Evolutionary conservation across 208 protist species (phyloP).

Genomic region (Trypanosoma boissoni): DNA sequence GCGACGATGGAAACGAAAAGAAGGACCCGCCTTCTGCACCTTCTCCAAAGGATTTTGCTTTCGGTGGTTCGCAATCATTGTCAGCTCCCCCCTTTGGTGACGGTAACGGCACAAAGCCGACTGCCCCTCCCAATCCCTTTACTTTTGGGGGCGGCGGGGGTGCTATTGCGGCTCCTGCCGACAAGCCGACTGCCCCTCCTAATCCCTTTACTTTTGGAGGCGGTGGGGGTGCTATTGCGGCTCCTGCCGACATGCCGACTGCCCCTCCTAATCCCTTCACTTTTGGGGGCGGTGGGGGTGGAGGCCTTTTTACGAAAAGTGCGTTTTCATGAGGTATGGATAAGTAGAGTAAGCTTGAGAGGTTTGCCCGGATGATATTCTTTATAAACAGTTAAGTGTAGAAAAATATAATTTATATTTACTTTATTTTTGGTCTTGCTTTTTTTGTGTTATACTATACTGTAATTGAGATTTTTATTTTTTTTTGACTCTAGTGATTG

Average conservation of each 20-base stretch:
- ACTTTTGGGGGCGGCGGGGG: conserved; percentile 12
- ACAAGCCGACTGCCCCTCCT: conserved; percentile 13
- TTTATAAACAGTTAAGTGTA: background rate
- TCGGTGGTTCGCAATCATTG: no score
- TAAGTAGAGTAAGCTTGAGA: background rate
- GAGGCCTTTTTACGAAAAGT: conserved; percentile 2
- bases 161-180: background rate
- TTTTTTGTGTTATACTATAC: conserved; percentile 2
- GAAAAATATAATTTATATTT: background rate
- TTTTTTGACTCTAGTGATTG: conserved; percentile 8
- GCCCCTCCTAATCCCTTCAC: conserved; percentile 23
- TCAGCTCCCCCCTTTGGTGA: no score
- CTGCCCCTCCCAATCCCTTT: conserved; percentile 24
- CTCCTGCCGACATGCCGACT: conserved; percentile 13
- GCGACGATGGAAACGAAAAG: conserved; percentile 38
- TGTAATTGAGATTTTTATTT: conserved; percentile 3
- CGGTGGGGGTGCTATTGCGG: background rate
- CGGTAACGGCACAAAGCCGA: no score
- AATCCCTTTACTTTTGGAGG: conserved; percentile 23
- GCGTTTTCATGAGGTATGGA: conserved; percentile 7
- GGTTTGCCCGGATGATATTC: background rate
- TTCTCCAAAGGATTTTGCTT: no score
- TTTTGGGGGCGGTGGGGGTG: conserved; percentile 1
- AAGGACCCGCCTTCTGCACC: background rate
- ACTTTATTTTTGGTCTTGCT: background rate